Conservation (phyloP, 306 rosid genomes). For the Vigna mungo region DNA sequence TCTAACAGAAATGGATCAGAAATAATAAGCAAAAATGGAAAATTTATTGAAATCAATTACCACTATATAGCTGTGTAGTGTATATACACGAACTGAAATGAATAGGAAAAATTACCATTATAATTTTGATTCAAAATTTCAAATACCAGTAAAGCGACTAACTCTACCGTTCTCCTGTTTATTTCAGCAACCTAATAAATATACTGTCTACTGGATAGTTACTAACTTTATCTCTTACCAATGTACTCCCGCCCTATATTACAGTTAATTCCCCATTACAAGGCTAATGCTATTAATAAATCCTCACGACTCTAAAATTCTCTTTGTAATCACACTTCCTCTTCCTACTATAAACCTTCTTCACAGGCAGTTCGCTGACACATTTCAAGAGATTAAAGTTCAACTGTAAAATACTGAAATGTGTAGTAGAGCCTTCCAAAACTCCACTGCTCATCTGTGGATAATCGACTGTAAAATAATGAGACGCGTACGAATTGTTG, state of each 20-base stretch:
- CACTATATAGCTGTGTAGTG: neutral
- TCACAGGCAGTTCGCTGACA: neutral
- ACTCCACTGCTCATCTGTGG: slow-evolving; percentile 25
- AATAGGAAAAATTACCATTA: neutral
- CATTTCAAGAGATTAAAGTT: neutral
- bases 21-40: neutral
- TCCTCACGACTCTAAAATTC: neutral
- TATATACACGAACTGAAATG: neutral
- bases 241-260: neutral
- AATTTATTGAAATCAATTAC: neutral
- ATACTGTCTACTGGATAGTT: neutral
- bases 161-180: neutral
- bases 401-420: slow-evolving; percentile 15
- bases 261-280: neutral
- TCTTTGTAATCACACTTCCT: neutral
- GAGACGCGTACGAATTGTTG: neutral
- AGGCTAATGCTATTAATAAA: neutral
- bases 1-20: neutral
- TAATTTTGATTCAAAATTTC: neutral
- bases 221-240: neutral
- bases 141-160: neutral
- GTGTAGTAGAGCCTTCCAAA: slow-evolving; percentile 14
- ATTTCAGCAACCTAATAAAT: neutral
- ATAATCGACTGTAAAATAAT: slow-evolving; percentile 2
- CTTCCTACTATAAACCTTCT: neutral